Evolutionary conservation across 164 flowering plant genomes (phyloP).

Genomic region (Houttuynia cordata): DNA sequence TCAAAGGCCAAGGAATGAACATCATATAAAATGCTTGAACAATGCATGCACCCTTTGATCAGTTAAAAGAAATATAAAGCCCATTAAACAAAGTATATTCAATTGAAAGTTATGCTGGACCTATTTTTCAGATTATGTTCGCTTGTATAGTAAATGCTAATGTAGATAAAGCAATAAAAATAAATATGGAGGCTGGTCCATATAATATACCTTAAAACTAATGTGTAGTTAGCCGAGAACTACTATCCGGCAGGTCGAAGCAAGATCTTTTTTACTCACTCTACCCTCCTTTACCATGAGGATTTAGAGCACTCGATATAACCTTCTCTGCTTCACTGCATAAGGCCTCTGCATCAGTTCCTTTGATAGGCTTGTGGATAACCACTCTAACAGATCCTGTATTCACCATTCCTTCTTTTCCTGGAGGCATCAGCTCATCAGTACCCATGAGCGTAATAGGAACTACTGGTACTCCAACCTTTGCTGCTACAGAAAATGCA

Average conservation of each 20-base stretch:
- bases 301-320: slow-evolving; percentile 42
- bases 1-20: too few relatives aligned
- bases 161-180: too few relatives aligned
- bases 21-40: too few relatives aligned
- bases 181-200: neutral
- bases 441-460: slow-evolving; percentile 89
- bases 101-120: too few relatives aligned
- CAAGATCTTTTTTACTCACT: neutral
- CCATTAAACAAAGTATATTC: too few relatives aligned
- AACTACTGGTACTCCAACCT: slow-evolving; percentile 77
- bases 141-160: too few relatives aligned
- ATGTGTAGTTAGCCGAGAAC: neutral
- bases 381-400: slow-evolving; percentile 62
- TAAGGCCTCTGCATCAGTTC: slow-evolving; percentile 47
- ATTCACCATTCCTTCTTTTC: slow-evolving; percentile 55
- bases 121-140: too few relatives aligned
- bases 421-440: slow-evolving; percentile 85
- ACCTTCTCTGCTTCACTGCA: slow-evolving; percentile 48
- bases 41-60: too few relatives aligned
- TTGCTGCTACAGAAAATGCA: slow-evolving; percentile 83
- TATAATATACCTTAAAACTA: neutral
- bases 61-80: too few relatives aligned
- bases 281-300: slow-evolving; percentile 4
- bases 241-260: neutral
- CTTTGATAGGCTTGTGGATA: slow-evolving; percentile 69